phyloP scores from a whole-genome alignment of 768 basidiomycete genomes.

The Amanita pallidorosea region DNA sequence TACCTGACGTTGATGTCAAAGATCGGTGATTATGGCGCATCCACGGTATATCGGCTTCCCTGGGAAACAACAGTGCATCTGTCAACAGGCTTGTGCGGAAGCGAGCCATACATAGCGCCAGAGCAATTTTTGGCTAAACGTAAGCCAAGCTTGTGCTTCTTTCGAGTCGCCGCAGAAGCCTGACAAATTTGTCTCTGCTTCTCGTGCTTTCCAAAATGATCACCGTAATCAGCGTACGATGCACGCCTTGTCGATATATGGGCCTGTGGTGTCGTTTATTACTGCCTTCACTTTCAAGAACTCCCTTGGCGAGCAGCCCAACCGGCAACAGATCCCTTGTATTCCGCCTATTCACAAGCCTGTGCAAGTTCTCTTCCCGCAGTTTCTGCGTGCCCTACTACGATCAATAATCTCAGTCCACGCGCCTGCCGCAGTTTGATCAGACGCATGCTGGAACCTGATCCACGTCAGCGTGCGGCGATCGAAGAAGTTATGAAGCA shows the following conservation, averaged over 20 bases:
- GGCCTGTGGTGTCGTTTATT: slow-evolving; percentile 96
- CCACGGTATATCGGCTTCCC: slow-evolving; percentile 96
- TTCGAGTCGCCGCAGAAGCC: slow-evolving; percentile 16
- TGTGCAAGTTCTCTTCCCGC: slow-evolving; percentile 36
- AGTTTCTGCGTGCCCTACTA: slow-evolving; percentile 42
- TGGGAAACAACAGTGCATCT: slow-evolving; percentile 97
- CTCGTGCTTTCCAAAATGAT: slow-evolving; percentile 6
- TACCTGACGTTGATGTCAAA: slow-evolving; percentile 17
- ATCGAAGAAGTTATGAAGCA: slow-evolving; percentile 79
- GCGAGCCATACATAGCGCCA: slow-evolving; percentile 97
- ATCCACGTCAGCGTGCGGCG: slow-evolving; percentile 62
- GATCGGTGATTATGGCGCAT: slow-evolving; percentile 98
- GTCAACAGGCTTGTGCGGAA: slow-evolving; percentile 94
- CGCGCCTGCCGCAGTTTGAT: slow-evolving; percentile 75
- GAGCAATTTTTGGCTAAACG: slow-evolving; percentile 96
- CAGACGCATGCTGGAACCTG: slow-evolving; percentile 92
- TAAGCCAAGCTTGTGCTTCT: slow-evolving; percentile 39
- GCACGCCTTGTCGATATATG: slow-evolving; percentile 96
- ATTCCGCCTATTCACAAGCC: slow-evolving; percentile 60
- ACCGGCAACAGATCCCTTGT: slow-evolving; percentile 58
- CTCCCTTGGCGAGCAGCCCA: slow-evolving; percentile 97
- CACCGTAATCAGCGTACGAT: slow-evolving; percentile 69
- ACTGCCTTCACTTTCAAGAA: slow-evolving; percentile 97
- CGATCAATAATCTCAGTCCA: slow-evolving; percentile 84
- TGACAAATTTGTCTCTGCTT: slow-evolving; percentile 26